Base-by-base conservation (phyloP, 2,329 filamentous ascomycete genomes). In the Xylariaceae sp. region DNA sequence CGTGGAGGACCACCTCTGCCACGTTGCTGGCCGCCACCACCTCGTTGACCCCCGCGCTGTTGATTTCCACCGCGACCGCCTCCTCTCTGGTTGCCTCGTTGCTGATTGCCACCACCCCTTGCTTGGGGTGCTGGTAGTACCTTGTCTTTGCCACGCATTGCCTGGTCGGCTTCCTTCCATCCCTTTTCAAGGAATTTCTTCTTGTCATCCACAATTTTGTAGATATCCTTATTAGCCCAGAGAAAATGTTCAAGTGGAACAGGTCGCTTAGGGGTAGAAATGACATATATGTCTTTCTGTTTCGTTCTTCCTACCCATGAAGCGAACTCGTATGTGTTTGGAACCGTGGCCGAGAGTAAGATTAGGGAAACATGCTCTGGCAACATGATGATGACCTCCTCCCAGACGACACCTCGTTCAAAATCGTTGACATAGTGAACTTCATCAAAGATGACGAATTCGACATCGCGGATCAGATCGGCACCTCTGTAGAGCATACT, bases 331-430 rank as follows among this genome's bases (percentile, higher is more conserved):
- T 96, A 82, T 0, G 93, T 97, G 64, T 98, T 98, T 2, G 93
- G 93, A 1, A 98, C 93, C 1, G 93, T 98, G 1, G 93, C 93
- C 4, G 93, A 98, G 3, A 98, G 77, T 2, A 97, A 73, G 55
- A 98, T 98, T 19, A 98, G 77, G 2, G 93, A 95, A 32, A 98
- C 89, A 68, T 98, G 93, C 64, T 95, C 91, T 0, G 93, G 93
- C 44, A 98, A 76, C 93, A 98, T 97, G 60, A 98, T 98, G 61
- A 98, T 98, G 59, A 98, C 93, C 67, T 98, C 93, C 67, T 98
- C 93, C 93, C 93, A 98, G 0, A 98, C 93, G 5, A 98, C 93
- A 60, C 93, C 93, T 68, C 93, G 81, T 65, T 97, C 93, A 21
- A 86, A 78, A 64, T 98, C 93, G 62, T 97, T 98, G 54, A 98